phyloP scores from a whole-genome alignment of 192 early-diverging fungal species.

The Entomortierella parvispora region DNA sequence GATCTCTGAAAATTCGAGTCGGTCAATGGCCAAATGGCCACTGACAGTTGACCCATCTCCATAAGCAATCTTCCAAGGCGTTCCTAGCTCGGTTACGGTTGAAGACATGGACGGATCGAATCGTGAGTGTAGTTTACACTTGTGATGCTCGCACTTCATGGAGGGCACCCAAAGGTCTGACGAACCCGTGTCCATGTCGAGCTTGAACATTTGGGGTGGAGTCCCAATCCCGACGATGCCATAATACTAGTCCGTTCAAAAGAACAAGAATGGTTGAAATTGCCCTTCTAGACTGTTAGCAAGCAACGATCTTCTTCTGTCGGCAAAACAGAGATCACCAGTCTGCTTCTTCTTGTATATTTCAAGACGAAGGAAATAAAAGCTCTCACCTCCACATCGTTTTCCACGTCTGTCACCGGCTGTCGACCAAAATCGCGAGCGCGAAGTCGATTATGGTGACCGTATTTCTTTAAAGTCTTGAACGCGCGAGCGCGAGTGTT shows the following conservation, averaged over 20 bases:
- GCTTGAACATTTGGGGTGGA: conserved; percentile 72
- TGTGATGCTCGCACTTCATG: conserved; percentile 18
- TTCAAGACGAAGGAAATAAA: not conserved
- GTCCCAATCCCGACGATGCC: conserved; percentile 71
- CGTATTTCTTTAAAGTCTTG: conserved; percentile 42
- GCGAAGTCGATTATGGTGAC: conserved; percentile 29
- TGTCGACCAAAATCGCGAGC: conserved; percentile 30
- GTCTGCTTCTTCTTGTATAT: too few species aligned
- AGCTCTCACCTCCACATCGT: conserved; percentile 48
- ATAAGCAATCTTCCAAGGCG: conserved; percentile 54
- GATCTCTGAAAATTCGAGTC: conserved; percentile 65
- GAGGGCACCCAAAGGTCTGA: conserved; percentile 74
- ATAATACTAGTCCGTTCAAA: conserved; percentile 64
- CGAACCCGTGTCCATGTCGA: conserved; percentile 79
- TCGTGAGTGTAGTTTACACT: conserved; percentile 15
- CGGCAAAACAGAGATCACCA: too few species aligned
- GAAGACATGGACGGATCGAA: conserved; percentile 38
- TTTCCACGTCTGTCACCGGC: conserved; percentile 52
- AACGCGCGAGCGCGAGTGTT: conserved; percentile 31
- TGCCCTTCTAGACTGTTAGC: not conserved
- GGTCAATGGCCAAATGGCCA: conserved; percentile 55
- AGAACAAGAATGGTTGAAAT: not conserved
- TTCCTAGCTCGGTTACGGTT: conserved; percentile 18
- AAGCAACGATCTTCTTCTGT: not conserved
- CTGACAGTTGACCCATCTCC: conserved; percentile 56